Evolutionary conservation across 805 yeast species (phyloP), one percentile per base, ranked within the genome.

Genomic region (Naumovozyma baii): DNA sequence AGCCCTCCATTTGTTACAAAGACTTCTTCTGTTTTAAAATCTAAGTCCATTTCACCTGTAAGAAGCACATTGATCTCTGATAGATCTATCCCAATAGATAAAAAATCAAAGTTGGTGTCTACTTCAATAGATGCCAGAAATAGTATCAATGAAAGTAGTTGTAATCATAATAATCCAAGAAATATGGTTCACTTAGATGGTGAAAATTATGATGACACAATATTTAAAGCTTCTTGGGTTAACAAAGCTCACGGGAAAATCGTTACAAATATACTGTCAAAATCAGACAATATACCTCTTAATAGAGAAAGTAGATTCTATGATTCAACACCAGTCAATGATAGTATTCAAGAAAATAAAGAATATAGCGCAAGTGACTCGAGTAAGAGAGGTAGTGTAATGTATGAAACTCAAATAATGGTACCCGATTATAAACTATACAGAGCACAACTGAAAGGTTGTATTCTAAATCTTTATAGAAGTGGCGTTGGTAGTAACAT

Each of bases 381-480:
- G 5, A 41, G 14, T 19, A 18, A 19, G 13, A 44, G 43, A 41
- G 34, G 31, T 31, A 43, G 42, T 26, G 29, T 34, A 1, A 40
- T 42, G 14, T 8, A 45, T 9, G 50, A 42, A 14, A 28, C 47
- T 1, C 54, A 45, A 34, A 38, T 47, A 9, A 33, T 48, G 14
- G 50, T 56, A 2, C 61, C 61, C 3, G 61, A 59, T 26, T 60
- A 56, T 39, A 51, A 72, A 42, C 57, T 84, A 25, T 74, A 67
- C 41, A 68, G 80, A 37, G 86, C 82, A 0, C 84, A 78, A 51
- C 62, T 87, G 41, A 74, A 70, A 49, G 95, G 95, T 15, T 74
- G 87, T 2, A 66, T 68, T 33, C 61, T 87, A 38, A 67, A 69
- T 39, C 57, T 87, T 14, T 83, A 73, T 64, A 80, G 75, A 55